Evolutionary conservation across 1,284 basidiomycete genomes (phyloP).

Genomic region (Calocybe gambosa): DNA sequence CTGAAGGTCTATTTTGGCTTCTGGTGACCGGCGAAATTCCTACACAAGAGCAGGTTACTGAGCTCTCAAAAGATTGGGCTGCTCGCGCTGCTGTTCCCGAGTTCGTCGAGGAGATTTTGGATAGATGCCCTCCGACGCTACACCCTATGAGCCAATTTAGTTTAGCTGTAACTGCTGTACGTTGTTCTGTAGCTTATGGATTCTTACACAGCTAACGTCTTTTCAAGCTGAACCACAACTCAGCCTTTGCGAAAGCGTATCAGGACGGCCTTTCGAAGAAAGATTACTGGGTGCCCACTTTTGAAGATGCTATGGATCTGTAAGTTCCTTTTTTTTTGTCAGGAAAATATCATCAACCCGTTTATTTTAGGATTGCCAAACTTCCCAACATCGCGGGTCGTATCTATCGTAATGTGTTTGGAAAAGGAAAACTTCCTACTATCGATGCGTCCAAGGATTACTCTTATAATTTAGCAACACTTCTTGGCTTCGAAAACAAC

Average conservation of each 20-base stretch:
- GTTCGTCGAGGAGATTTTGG: slow-evolving; percentile 90
- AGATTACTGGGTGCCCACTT: slow-evolving; percentile 96
- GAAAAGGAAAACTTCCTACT: slow-evolving; percentile 82
- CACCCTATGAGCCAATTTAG: slow-evolving; percentile 98
- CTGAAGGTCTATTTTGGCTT: slow-evolving; percentile 95
- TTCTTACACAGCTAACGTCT: slow-evolving; percentile 5
- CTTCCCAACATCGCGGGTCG: slow-evolving; percentile 95
- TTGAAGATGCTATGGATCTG: slow-evolving; percentile 97
- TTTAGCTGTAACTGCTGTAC: slow-evolving; percentile 87
- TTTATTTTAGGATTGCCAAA: slow-evolving; percentile 76
- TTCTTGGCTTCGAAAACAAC: slow-evolving; percentile 92
- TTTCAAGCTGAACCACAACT: slow-evolving; percentile 87
- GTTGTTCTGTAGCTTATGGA: slow-evolving; percentile 22
- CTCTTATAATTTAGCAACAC: slow-evolving; percentile 86
- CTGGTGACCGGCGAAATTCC: slow-evolving; percentile 91
- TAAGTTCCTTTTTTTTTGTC: slow-evolving; percentile 27
- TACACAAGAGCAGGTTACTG: slow-evolving; percentile 79
- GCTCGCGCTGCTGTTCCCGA: slow-evolving; percentile 84
- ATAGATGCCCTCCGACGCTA: slow-evolving; percentile 88
- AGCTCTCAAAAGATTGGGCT: slow-evolving; percentile 89
- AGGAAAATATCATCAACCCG: not conserved
- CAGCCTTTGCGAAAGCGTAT: slow-evolving; percentile 95
- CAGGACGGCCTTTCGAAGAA: slow-evolving; percentile 89
- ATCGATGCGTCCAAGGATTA: slow-evolving; percentile 90
- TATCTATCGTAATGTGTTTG: slow-evolving; percentile 94